These are phyloP conservation scores for Pogostemon cablin DNA, from an alignment of 257 asterid species.

Conservation along the genomic window DNA sequence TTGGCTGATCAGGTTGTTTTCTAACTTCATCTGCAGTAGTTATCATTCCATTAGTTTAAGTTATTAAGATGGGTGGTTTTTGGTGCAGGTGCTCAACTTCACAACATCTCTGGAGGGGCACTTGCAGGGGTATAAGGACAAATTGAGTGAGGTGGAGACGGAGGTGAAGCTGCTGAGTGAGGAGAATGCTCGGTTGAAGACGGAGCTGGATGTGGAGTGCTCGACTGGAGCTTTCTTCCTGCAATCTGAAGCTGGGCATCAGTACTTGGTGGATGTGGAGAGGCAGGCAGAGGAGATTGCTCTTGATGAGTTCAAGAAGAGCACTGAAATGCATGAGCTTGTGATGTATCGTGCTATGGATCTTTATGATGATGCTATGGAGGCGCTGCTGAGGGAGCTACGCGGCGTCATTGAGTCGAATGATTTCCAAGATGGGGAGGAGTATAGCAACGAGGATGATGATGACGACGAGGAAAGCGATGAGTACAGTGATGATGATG, in stretches of 20 bases:
- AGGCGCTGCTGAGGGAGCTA: neutral
- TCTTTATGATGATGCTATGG: neutral
- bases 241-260: neutral
- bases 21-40: neutral
- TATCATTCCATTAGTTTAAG: neutral
- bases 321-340: neutral
- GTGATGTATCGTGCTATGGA: neutral
- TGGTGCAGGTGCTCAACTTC: neutral
- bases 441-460: neutral
- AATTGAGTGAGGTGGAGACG: neutral
- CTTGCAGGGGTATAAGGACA: conserved; percentile 1
- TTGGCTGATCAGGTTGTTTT: neutral
- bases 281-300: neutral
- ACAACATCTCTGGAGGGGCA: neutral
- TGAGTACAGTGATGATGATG: too few relatives aligned
- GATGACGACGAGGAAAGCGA: neutral
- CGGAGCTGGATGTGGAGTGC: too few relatives aligned
- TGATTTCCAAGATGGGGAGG: neutral
- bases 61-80: neutral
- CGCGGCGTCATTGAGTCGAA: neutral
- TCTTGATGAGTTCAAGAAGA: neutral
- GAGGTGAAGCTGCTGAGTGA: neutral
- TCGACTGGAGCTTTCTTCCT: neutral
- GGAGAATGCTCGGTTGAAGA: neutral
- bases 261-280: neutral